Conservation (phyloP, 805 yeast species). For the Candida ponderosae region DNA sequence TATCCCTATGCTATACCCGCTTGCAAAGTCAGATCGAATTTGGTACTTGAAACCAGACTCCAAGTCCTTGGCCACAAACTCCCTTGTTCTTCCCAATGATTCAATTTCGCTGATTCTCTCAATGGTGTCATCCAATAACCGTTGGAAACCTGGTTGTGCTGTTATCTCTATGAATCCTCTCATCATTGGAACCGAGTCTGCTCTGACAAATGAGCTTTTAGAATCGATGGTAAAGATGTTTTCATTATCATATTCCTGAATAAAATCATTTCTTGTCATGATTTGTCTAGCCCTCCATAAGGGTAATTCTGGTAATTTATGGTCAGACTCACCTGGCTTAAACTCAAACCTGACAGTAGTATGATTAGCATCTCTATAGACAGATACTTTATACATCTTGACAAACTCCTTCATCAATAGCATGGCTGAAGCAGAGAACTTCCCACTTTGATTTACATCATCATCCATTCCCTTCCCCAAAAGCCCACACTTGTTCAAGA, state of each 20-base stretch:
- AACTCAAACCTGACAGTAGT: neutral
- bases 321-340: constrained; percentile 24
- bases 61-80: constrained; percentile 64
- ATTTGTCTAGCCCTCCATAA: constrained; percentile 79
- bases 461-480: constrained; percentile 79
- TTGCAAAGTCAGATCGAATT: constrained; percentile 10
- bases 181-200: constrained; percentile 87
- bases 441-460: constrained; percentile 81
- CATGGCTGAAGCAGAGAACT: constrained; percentile 70
- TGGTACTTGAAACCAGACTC: constrained; percentile 40
- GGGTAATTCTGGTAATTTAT: constrained; percentile 64
- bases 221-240: constrained; percentile 78
- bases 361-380: constrained; percentile 1
- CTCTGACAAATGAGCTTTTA: constrained; percentile 54
- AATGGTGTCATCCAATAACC: constrained; percentile 54
- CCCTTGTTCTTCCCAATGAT: constrained; percentile 70
- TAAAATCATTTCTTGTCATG: constrained; percentile 80
- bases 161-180: constrained; percentile 78
- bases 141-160: constrained; percentile 61
- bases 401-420: constrained; percentile 62
- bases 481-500: constrained; percentile 73
- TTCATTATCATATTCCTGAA: constrained; percentile 64
- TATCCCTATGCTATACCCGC: too few relatives aligned
- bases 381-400: constrained; percentile 34
- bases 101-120: constrained; percentile 71